Conservation (phyloP, 805 yeast species). For the Hanseniaspora taiwanica region DNA sequence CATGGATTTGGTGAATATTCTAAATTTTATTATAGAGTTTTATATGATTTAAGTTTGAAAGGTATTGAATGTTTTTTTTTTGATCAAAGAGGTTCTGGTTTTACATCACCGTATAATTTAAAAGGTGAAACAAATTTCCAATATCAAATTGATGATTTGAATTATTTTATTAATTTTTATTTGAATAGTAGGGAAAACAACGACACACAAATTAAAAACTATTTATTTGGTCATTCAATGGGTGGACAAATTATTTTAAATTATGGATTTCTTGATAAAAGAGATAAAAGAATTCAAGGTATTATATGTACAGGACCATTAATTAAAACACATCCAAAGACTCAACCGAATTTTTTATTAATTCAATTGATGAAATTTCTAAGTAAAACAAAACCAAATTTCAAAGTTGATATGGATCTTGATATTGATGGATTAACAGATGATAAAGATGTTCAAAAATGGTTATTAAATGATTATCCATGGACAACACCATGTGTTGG, state of each 20-base stretch:
- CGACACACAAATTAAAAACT: constrained; percentile 22
- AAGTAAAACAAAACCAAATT: constrained; percentile 32
- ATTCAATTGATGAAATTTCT: constrained; percentile 30
- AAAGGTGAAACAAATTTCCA: constrained; percentile 46
- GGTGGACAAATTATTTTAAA: constrained; percentile 65
- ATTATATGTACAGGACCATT: constrained; percentile 48
- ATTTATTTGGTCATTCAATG: constrained; percentile 62
- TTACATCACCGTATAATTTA: constrained; percentile 16
- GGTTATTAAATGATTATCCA: constrained; percentile 28
- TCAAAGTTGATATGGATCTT: constrained; percentile 42
- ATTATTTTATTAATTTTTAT: constrained; percentile 37
- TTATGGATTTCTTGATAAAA: constrained; percentile 45
- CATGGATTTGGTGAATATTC: constrained; percentile 65
- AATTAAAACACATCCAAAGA: constrained; percentile 40
- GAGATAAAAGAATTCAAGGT: constrained; percentile 27
- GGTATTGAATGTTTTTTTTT: constrained; percentile 60
- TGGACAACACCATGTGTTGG: constrained; percentile 35
- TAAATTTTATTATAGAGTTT: constrained; percentile 33
- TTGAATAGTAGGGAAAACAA: constrained; percentile 15
- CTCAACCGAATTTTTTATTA: constrained; percentile 38
- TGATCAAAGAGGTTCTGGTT: constrained; percentile 70
- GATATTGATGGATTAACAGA: constrained; percentile 41
- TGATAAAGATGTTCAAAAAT: constrained; percentile 33
- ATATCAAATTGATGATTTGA: constrained; percentile 45
- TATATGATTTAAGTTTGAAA: constrained; percentile 35